Conservation (phyloP, 306 rosid species). For the Prunus salicina region DNA sequence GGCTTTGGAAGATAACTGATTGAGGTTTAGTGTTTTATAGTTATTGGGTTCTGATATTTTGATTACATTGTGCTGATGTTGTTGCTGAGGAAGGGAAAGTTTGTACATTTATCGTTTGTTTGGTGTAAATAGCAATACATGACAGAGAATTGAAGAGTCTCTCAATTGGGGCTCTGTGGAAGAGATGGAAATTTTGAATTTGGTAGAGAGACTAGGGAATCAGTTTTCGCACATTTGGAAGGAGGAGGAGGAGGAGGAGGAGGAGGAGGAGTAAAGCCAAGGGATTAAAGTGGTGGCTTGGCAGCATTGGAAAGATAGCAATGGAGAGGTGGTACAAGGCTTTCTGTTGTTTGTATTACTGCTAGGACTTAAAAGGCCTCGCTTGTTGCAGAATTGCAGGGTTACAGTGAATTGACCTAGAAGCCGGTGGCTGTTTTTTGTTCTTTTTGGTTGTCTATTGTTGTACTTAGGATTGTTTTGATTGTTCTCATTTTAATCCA, state of each 20-base stretch:
- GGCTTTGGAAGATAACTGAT: slow-evolving; percentile 29
- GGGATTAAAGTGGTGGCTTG: background rate
- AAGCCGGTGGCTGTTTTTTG: background rate
- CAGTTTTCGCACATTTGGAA: slow-evolving; percentile 14
- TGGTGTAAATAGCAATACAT: slow-evolving; percentile 42
- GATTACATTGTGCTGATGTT: slow-evolving; percentile 12
- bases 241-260: background rate
- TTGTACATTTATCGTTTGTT: slow-evolving; percentile 19
- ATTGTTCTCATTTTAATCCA: slow-evolving; percentile 5
- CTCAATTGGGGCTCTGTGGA: slow-evolving; percentile 16
- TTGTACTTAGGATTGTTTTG: background rate
- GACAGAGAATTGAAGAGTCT: slow-evolving; percentile 22
- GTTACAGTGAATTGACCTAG: background rate
- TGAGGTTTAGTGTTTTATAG: slow-evolving; percentile 23
- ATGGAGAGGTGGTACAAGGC: background rate
- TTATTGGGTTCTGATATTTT: background rate
- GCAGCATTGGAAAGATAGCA: background rate
- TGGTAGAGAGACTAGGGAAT: background rate
- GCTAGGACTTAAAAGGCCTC: background rate
- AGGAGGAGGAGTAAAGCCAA: background rate
- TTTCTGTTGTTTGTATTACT: background rate
- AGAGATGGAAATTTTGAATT: slow-evolving; percentile 24
- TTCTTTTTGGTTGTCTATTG: background rate
- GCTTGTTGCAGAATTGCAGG: background rate
- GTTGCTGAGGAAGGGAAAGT: slow-evolving; percentile 13